A percentile compares a stretch with the other conserved stretches of the same genome.
Evolutionary conservation across 1,284 basidiomycete species (phyloP).

Genomic region (Sparassis latifolia): DNA sequence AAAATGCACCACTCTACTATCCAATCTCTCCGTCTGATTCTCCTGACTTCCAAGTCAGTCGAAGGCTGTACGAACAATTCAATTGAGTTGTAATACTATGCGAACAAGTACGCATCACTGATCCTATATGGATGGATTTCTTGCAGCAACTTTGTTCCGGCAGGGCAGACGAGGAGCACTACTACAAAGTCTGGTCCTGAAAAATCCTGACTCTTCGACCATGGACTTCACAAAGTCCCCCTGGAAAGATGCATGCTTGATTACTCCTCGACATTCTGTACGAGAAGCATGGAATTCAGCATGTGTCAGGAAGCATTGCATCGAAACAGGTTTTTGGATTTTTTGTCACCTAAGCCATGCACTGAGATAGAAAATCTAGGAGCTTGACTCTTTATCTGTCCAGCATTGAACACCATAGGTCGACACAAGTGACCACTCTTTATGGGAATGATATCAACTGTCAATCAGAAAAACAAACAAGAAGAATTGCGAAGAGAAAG

Average conservation of each 20-base stretch:
- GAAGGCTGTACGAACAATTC: slow-evolving; percentile 32
- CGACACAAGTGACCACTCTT: not conserved
- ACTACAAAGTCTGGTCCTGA: not conserved
- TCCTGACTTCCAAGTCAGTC: slow-evolving; percentile 1
- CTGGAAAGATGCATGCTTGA: not conserved
- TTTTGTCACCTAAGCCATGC: no score
- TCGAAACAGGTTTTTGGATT: not conserved
- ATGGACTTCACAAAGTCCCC: not conserved
- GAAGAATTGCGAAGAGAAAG: not conserved
- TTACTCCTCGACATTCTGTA: not conserved
- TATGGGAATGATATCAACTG: not conserved
- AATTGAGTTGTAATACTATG: slow-evolving; percentile 27
- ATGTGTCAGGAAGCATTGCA: not conserved
- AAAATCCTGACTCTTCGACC: not conserved
- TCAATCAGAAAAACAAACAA: no score
- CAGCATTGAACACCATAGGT: not conserved
- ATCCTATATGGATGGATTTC: slow-evolving; percentile 28
- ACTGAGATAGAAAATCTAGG: no score
- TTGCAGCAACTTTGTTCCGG: slow-evolving; percentile 9
- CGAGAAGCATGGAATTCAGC: not conserved
- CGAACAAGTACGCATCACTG: slow-evolving; percentile 29
- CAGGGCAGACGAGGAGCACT: not conserved
- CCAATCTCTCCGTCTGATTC: slow-evolving; percentile 1
- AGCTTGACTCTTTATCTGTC: not conserved
- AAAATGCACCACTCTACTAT: slow-evolving; percentile 16